Conservation (phyloP, 768 basidiomycete genomes). For the Boletus vinaceobasis region DNA sequence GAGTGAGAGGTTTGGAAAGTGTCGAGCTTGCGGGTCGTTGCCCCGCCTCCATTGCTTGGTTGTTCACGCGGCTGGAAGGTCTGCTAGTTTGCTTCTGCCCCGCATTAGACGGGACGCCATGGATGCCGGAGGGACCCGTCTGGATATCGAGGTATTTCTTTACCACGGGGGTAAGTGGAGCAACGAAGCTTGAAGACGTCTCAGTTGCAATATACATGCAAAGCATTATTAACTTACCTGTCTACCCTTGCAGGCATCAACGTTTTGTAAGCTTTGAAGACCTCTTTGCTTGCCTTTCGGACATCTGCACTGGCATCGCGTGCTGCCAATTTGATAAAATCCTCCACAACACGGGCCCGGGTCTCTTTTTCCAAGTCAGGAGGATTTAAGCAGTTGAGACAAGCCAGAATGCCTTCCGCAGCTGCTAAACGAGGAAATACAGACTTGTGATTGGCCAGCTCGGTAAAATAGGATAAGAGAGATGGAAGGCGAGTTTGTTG, state of each 20-base stretch:
- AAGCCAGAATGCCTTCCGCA: slow-evolving; percentile 62
- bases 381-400: slow-evolving; percentile 74
- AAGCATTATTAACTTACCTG: slow-evolving; percentile 40
- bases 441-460: slow-evolving; percentile 64
- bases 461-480: slow-evolving; percentile 58
- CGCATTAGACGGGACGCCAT: slow-evolving; percentile 2
- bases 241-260: slow-evolving; percentile 67
- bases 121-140: not conserved
- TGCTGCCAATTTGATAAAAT: slow-evolving; percentile 61
- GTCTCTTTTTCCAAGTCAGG: slow-evolving; percentile 72
- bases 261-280: slow-evolving; percentile 74
- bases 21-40: slow-evolving; percentile 8
- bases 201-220: slow-evolving; percentile 9
- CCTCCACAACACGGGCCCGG: slow-evolving; percentile 64
- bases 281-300: slow-evolving; percentile 60
- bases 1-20: slow-evolving; percentile 11
- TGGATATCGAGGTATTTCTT: slow-evolving; percentile 70
- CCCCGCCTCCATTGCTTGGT: slow-evolving; percentile 6
- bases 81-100: slow-evolving; percentile 21
- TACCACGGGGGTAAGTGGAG: slow-evolving; percentile 70
- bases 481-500: slow-evolving; percentile 64
- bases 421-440: slow-evolving; percentile 57
- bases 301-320: slow-evolving; percentile 76
- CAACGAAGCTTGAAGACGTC: slow-evolving; percentile 52
- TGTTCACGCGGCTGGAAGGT: slow-evolving; percentile 23